Base-by-base conservation (phyloP, 345 rosid genomes). In the Salix brachista region DNA sequence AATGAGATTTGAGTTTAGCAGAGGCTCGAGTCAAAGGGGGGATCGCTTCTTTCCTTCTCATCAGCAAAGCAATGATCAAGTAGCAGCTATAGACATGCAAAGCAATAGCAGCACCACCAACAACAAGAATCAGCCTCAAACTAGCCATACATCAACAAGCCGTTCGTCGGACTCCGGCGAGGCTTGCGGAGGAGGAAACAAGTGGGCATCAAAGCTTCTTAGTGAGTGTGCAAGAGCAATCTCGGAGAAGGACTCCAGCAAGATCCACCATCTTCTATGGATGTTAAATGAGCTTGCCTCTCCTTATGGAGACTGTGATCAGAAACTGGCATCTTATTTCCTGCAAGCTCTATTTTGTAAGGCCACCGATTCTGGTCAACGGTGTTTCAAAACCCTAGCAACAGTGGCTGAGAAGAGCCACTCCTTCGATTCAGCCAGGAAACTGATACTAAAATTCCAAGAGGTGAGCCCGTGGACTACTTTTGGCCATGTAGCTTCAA, bases 401-500 rank as follows among this genome's bases (percentile, higher is more conserved):
- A 79, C 88, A 0, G 92, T 86, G 0, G 90, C 93, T 1, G 91
- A 88, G 70, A 88, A 84, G 83, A 87, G 84, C 77, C 87, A 80
- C 75, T 81, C 87, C 69, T 90, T 90, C 30, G 93, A 90, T 46
- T 86, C 91, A 0, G 91, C 96, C 0, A 82, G 93, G 68, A 90
- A 87, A 70, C 73, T 88, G 68, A 90, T 90, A 69, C 90, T 91
- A 10, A 90, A 91, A 71, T 91, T 91, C 79, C 96, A 91, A 67
- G 96, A 91, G 83, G 92, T 88, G n/a, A 87, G 96, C 58, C 96
- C 96, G 4, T 91, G 96, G 96, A 90, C 90, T 6, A 90, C 93
- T 74, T 91, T 88, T 26, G 96, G 96, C 30, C 96, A 91, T 37
- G 93, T 91, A 4, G 93, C 93, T 37, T 80, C 92, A n/a, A 91